These are phyloP conservation scores for Kalmusia sp. DNA, from an alignment of 2,329 filamentous ascomycete genomes.

Conservation along the genomic window DNA sequence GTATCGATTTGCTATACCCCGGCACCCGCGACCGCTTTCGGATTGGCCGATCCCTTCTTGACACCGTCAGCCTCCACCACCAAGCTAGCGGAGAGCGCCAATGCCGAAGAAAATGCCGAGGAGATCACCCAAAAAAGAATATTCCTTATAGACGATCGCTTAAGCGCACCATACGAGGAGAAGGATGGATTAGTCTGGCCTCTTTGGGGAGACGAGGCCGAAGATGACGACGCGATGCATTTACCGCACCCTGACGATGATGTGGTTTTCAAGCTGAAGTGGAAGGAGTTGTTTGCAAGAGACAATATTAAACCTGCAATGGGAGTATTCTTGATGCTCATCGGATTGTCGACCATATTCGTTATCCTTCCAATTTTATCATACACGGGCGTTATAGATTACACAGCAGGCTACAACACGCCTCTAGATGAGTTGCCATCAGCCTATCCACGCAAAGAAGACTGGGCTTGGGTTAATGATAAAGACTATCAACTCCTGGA, in stretches of 20 bases:
- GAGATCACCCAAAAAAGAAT: no score
- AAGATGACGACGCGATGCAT: slow-evolving; percentile 63
- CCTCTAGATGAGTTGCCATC: slow-evolving; percentile 50
- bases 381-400: slow-evolving; percentile 49
- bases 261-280: slow-evolving; percentile 49
- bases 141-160: slow-evolving; percentile 56
- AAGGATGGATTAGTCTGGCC: slow-evolving; percentile 52
- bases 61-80: slow-evolving; percentile 39
- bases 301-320: slow-evolving; percentile 53
- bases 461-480: slow-evolving; percentile 59
- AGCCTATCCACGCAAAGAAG: slow-evolving; percentile 28
- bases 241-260: slow-evolving; percentile 60
- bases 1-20: slow-evolving; percentile 16
- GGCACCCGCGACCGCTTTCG: slow-evolving; percentile 6
- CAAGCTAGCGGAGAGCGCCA: slow-evolving; percentile 26
- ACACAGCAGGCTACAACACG: slow-evolving; percentile 49
- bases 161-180: slow-evolving; percentile 53
- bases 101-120: slow-evolving; percentile 36
- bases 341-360: slow-evolving; percentile 59
- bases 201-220: slow-evolving; percentile 58
- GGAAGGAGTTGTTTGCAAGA: slow-evolving; percentile 54
- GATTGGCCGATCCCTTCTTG: slow-evolving; percentile 32
- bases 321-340: slow-evolving; percentile 54
- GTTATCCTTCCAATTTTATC: slow-evolving; percentile 59
- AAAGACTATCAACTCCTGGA: slow-evolving; percentile 54